phyloP scores from a whole-genome alignment of 768 basidiomycete genomes.

The Psilocybe tampanensis region DNA sequence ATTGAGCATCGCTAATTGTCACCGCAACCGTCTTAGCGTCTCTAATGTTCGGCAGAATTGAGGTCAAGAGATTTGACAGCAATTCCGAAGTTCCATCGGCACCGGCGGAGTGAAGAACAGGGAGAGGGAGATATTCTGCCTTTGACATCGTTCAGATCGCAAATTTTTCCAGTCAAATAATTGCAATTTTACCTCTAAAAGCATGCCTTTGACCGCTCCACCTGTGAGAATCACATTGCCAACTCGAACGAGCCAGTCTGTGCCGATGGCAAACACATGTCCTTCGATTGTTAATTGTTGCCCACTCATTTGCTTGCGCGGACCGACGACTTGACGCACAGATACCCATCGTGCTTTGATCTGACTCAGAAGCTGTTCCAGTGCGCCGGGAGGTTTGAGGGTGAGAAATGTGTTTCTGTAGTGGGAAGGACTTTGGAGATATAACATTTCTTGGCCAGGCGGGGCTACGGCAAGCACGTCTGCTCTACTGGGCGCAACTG shows the following conservation, averaged over 20 bases:
- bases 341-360: constrained; percentile 78
- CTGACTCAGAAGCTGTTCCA: constrained; percentile 76
- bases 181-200: constrained; percentile 62
- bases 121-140: constrained; percentile 85
- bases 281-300: constrained; percentile 79
- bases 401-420: constrained; percentile 81
- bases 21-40: constrained; percentile 80
- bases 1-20: constrained; percentile 74
- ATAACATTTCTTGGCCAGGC: constrained; percentile 41
- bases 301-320: constrained; percentile 39
- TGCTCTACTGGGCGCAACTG: constrained; percentile 64
- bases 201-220: constrained; percentile 80
- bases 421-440: constrained; percentile 57
- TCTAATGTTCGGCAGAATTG: constrained; percentile 70
- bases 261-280: constrained; percentile 72
- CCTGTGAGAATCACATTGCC: constrained; percentile 79
- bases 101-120: constrained; percentile 62
- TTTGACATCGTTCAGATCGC: constrained; percentile 26
- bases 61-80: constrained; percentile 72
- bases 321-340: constrained; percentile 49
- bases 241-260: constrained; percentile 79
- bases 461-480: constrained; percentile 55
- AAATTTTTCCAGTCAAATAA: background rate
- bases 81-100: constrained; percentile 73
- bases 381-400: constrained; percentile 68